Base-by-base conservation (phyloP, 208 protist species). In the Trypanosoma melophagium region DNA sequence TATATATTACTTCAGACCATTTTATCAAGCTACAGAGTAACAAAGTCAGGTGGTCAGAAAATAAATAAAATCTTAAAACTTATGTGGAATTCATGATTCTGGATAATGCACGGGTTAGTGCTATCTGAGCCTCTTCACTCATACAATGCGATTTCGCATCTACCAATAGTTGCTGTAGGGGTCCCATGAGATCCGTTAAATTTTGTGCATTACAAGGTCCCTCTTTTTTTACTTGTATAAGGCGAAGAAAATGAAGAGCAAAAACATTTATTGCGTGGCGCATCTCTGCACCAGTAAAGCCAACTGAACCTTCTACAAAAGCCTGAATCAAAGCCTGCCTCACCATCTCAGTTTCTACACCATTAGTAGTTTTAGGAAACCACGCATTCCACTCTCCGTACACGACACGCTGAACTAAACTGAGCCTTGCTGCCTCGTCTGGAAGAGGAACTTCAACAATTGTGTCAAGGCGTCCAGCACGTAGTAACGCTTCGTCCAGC, bases 391-490 rank as follows among this genome's bases (percentile, higher is more conserved):
- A 95, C 70, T 92, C 80, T 9, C 86, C 84, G 24, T 61, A 66
- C 21, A 95, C 83, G 5, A 89, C 77, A 19, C 74, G 75, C 19
- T 61, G 44, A 7, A 80, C 76, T 8, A 95, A 60, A 14, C 47
- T 60, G 35, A 61, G 73, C 9, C 87, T 69, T 19, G 87, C 86
- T 21, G 24, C 70, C 2, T 66, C 38, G 52, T 89, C 86, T 5
- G 87, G 90, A 21, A 87, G 73, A 17, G 84, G 80, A n/a, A 95
- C 83, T 22, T 82, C 72, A 2, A 95, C 28, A 14, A 84, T 64
- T 14, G 84, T 92, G 70, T 95, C 90, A 28, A 95, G 83, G 12
- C 90, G 82, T 2, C 90, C 90, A 12, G 87, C 77, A 24, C 87
- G 84, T 28, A 95, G 79, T 42, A 95, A 61, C 21, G 86, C 66